A percentile compares a stretch with the other conserved stretches of the same genome.
Evolutionary conservation across 495 filamentous ascomycete genomes (phyloP).

Genomic region (Xylaria acuta): DNA sequence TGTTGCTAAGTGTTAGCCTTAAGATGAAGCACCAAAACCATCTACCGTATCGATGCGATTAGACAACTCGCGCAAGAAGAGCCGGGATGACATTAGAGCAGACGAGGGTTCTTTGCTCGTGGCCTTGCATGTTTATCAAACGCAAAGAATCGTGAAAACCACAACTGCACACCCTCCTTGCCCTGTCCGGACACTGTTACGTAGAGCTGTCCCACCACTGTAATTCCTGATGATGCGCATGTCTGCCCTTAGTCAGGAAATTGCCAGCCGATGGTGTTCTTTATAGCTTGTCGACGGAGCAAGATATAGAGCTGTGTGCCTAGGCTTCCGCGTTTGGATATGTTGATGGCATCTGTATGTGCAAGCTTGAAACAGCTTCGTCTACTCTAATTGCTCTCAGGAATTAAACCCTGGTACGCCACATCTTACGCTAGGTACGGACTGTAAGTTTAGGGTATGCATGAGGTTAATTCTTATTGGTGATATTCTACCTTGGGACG

Average conservation of each 20-base stretch:
- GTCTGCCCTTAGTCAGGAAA: background rate
- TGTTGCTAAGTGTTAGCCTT: background rate
- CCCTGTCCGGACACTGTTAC: background rate
- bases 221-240: background rate
- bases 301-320: background rate
- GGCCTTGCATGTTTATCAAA: background rate
- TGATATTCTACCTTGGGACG: background rate
- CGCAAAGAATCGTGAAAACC: background rate
- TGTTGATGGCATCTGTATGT: background rate
- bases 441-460: no score
- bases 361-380: background rate
- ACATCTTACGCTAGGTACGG: no score
- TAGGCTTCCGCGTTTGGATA: background rate
- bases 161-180: background rate
- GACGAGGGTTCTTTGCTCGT: background rate
- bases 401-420: no score
- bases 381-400: background rate
- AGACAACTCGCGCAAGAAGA: background rate
- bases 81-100: background rate
- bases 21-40: background rate
- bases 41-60: background rate
- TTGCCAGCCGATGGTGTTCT: background rate
- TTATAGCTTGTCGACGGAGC: background rate
- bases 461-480: no score
- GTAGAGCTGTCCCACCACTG: background rate